Base-by-base conservation (phyloP, 148 eudicot species). In the Rhododendron ferrugineum region DNA sequence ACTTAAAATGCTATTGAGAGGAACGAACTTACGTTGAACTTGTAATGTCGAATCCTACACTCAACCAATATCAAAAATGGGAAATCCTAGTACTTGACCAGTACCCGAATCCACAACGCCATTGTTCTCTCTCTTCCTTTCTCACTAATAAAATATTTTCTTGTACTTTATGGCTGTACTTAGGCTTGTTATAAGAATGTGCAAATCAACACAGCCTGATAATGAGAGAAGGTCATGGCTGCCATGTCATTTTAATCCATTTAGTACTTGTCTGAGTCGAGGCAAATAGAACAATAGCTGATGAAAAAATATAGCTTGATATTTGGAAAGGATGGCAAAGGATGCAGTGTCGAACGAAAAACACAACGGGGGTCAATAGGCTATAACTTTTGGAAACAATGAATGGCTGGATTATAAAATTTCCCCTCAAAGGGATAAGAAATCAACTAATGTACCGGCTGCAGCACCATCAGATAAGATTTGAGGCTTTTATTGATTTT, bases 21-120 rank as follows among this genome's bases (percentile, higher is more conserved):
- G 26, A 75, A 8, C 11, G 5, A 6, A 85, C 90, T 88, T 87
- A 88, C 89, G 81, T 90, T 85, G 80, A 90, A 90, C 89, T 90
- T 90, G 88, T 88, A 90, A n/a, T 86, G 83, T 18, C 90, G 89
- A 87, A 90, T 52, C 23, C 86, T 78, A 14, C 85, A 80, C 81
- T 87, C 90, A 10, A 88, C 89, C 10, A 83, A 13, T 50, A 79
- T 13, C 2, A 78, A 80, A 75, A 73, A 49, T 20, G 58, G 81
- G 78, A 52, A 81, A 54, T 64, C 84, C 75, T 30, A 11, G 50
- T 47, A 10, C 54, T 8, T 54, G 60, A 64, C 47, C 81, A 58
- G 28, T 23, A 49, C 54, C 2, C 16, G 34, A 54, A 56, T 40
- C 70, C 74, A 42, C 22, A 42, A 15, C 37, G n/a, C 58, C 84